These are phyloP conservation scores for Smittium culicis DNA, from an alignment of 371 early-diverging fungal genomes.

Conservation along the genomic window DNA sequence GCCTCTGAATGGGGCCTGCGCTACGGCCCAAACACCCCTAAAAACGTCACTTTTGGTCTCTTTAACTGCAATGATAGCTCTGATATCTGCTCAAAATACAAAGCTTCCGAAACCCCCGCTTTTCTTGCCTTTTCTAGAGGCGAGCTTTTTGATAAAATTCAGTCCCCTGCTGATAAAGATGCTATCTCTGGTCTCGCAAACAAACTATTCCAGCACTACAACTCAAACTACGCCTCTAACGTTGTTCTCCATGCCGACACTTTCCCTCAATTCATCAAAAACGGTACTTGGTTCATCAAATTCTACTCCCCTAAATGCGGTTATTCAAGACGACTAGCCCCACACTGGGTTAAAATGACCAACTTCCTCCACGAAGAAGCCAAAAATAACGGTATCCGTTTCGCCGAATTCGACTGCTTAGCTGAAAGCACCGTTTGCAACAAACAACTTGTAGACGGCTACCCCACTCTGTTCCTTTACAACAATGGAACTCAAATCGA, in stretches of 20 bases:
- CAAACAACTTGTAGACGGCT: constrained; percentile 38
- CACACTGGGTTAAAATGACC: constrained; percentile 25
- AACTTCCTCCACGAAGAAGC: constrained; percentile 19
- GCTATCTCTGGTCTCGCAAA: neutral
- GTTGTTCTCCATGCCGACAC: constrained; percentile 25
- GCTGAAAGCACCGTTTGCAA: constrained; percentile 48
- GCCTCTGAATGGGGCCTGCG: neutral
- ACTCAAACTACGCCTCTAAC: neutral
- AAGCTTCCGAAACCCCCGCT: neutral
- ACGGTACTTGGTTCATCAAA: constrained; percentile 29
- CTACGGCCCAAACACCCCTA: neutral
- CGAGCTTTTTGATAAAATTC: neutral
- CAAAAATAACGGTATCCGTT: constrained; percentile 35
- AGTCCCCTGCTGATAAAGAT: neutral
- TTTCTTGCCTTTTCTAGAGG: no score
- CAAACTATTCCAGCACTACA: neutral
- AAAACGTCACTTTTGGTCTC: neutral
- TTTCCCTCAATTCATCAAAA: constrained; percentile 16
- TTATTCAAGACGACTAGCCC: constrained; percentile 26
- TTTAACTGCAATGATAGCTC: neutral
- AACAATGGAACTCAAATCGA: constrained; percentile 42
- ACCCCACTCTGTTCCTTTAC: constrained; percentile 53
- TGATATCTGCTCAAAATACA: neutral
- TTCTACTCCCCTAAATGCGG: constrained; percentile 27
- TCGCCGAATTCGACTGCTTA: constrained; percentile 66